phyloP scores from a whole-genome alignment of 2,329 filamentous ascomycete genomes.

The Pyrenophora tritici-repentis region DNA sequence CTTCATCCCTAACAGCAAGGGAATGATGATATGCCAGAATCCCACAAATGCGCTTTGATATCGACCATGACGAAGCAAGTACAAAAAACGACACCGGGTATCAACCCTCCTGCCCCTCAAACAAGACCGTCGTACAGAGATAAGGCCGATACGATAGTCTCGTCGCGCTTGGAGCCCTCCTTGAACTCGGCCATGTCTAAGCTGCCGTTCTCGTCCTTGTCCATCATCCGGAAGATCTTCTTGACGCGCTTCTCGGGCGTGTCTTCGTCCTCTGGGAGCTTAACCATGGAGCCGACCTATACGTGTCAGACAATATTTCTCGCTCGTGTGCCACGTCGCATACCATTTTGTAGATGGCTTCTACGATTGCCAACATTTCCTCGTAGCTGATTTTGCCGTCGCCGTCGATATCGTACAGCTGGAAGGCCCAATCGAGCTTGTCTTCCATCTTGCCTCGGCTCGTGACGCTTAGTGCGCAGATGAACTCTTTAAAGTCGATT shows the following conservation, averaged over 20 bases:
- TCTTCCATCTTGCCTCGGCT: constrained; percentile 99
- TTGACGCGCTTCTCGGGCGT: constrained; percentile 96
- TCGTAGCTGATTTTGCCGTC: constrained; percentile 99
- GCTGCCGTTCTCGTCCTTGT: constrained; percentile 98
- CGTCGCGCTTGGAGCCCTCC: constrained; percentile 97
- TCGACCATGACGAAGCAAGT: constrained; percentile 39
- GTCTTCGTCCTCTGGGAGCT: constrained; percentile 97
- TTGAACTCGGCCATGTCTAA: constrained; percentile 98
- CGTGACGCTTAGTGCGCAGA: constrained; percentile 95
- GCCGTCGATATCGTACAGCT: constrained; percentile 98
- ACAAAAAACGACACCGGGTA: constrained; percentile 37
- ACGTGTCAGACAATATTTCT: constrained; percentile 20
- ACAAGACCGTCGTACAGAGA: constrained; percentile 96
- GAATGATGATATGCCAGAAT: constrained; percentile 36
- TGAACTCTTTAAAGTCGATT: constrained; percentile 99
- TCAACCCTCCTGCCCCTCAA: constrained; percentile 51
- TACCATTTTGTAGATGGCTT: constrained; percentile 99
- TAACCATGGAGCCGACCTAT: constrained; percentile 98
- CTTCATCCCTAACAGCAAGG: constrained; percentile 36
- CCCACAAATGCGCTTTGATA: constrained; percentile 48
- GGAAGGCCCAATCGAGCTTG: constrained; percentile 99
- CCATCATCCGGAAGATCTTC: constrained; percentile 99
- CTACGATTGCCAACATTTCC: constrained; percentile 98
- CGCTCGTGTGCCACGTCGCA: background rate
- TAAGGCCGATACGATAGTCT: constrained; percentile 96